phyloP scores from a whole-genome alignment of 2,329 filamentous ascomycete genomes.

The Fusarium sp. region DNA sequence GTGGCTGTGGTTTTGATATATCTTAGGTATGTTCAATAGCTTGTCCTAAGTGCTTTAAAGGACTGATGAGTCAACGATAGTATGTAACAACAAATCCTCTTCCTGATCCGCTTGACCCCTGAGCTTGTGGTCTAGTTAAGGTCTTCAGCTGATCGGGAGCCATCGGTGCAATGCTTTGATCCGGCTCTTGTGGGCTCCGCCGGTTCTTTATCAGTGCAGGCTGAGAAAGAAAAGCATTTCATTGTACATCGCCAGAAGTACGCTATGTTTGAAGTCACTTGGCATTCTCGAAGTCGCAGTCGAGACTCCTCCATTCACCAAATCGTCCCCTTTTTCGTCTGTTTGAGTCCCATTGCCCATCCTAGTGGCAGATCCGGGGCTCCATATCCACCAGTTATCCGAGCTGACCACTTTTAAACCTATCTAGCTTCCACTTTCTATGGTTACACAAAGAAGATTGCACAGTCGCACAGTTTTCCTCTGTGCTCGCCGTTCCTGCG shows the following conservation, averaged over 20 bases:
- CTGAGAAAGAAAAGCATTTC: slow-evolving; percentile 18
- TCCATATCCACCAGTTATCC: slow-evolving; percentile 35
- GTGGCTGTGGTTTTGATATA: not conserved
- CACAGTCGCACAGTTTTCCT: slow-evolving; percentile 12
- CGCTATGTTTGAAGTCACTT: not conserved
- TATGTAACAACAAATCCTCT: not conserved
- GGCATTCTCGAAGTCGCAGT: not conserved
- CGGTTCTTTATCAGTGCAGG: slow-evolving; percentile 8
- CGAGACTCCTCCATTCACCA: not conserved
- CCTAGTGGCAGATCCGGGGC: slow-evolving; percentile 35
- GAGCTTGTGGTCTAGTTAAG: slow-evolving; percentile 1
- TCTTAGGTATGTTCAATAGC: not conserved
- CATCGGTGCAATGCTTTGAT: slow-evolving; percentile 13
- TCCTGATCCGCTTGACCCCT: slow-evolving; percentile 9
- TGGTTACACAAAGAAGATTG: slow-evolving; percentile 13
- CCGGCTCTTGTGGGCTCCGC: slow-evolving; percentile 9
- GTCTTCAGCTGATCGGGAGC: slow-evolving; percentile 18
- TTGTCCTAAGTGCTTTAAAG: not conserved
- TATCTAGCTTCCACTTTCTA: not conserved
- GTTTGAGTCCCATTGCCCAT: slow-evolving; percentile 19
- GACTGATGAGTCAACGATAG: not conserved
- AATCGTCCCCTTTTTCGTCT: not conserved
- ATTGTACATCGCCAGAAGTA: not conserved
- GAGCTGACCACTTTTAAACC: slow-evolving; percentile 26
- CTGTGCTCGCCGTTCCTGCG: slow-evolving; percentile 26